Evolutionary conservation across 805 yeast genomes (phyloP), one percentile per base, ranked within the genome.

Genomic region (Grigorovia humatica): DNA sequence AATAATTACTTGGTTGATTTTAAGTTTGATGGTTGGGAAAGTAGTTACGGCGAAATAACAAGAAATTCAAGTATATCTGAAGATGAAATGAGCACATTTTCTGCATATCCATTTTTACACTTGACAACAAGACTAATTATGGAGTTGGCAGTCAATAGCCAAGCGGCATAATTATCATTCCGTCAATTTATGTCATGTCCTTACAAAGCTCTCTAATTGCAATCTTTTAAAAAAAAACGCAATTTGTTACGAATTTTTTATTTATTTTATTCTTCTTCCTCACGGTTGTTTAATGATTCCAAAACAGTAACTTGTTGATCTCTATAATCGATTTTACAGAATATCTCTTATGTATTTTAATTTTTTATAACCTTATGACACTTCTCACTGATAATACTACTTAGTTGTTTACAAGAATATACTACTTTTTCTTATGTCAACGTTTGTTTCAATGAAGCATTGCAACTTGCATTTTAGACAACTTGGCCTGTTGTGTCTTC

Each of bases 1-100:
- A 91, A 93, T 68, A 91, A 91, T 65, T 93, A 93, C 64, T 74
- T 93, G 49, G 98, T 93, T 9, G 99, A 93, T 68, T 93, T 93
- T 74, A 93, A 93, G 69, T 93, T 91, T 65, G 98, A 91, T 66
- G 98, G 98, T 1, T 91, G 97, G 96, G 97, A 90, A 64, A 75
- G 70, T 48, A 69, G 70, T 29, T 70, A 64, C 47, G 71, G 68
- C 19, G 64, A 68, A 1, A 72, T 65, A 11, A 52, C 62, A 6
- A 53, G 59, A 43, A 58, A 63, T 48, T 58, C 64, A n/a, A 61
- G 63, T 44, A 55, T 57, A 1, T 55, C 65, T 2, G 80, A 74
- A 49, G 93, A 85, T 58, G 91, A 85, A 57, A 86, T 85, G 70
- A 83, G 88, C 54, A 85, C 95, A n/a, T 88, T 89, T 63, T 83